Percentiles rank a stretch among this genome's conserved stretches.
phyloP scores from a whole-genome alignment of 176 grass and related monocot species.

The Thalia dealbata region DNA sequence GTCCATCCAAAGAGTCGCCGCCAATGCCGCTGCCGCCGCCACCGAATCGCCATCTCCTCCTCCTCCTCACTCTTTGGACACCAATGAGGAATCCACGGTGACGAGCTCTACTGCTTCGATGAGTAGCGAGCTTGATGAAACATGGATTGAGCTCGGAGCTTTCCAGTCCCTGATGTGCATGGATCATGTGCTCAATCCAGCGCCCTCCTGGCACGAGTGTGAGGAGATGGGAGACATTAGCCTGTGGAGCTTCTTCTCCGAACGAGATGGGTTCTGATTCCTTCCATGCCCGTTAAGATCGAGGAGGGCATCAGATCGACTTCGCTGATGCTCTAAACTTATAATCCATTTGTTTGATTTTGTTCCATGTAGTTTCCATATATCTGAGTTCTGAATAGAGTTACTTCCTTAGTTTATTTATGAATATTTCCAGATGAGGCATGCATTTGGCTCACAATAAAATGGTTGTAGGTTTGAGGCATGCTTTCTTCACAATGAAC shows the following conservation, averaged over 20 bases:
- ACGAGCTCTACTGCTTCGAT: too few relatives aligned
- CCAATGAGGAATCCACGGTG: background rate
- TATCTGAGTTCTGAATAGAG: too few relatives aligned
- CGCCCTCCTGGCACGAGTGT: slow-evolving; percentile 2
- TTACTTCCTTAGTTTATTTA: too few relatives aligned
- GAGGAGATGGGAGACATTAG: slow-evolving; percentile 72
- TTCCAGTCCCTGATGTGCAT: slow-evolving; percentile 80
- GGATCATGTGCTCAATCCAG: slow-evolving; percentile 27
- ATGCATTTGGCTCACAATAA: too few relatives aligned
- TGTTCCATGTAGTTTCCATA: too few relatives aligned
- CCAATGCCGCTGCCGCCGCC: slow-evolving; percentile 47
- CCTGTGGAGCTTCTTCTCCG: slow-evolving; percentile 78
- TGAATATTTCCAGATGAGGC: too few relatives aligned
- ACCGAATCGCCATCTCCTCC: background rate
- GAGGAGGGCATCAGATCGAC: too few relatives aligned
- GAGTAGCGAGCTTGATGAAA: background rate
- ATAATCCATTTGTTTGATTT: too few relatives aligned
- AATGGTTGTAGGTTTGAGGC: too few relatives aligned
- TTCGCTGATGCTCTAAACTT: too few relatives aligned
- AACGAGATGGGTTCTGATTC: background rate
- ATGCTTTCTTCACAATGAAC: too few relatives aligned
- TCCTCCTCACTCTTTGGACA: background rate
- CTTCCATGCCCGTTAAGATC: too few relatives aligned
- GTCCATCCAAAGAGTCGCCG: slow-evolving; percentile 86
- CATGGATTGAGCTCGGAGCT: slow-evolving; percentile 39